Evolutionary conservation across 148 eudicot genomes (phyloP).

Genomic region (Polygonum aviculare): DNA sequence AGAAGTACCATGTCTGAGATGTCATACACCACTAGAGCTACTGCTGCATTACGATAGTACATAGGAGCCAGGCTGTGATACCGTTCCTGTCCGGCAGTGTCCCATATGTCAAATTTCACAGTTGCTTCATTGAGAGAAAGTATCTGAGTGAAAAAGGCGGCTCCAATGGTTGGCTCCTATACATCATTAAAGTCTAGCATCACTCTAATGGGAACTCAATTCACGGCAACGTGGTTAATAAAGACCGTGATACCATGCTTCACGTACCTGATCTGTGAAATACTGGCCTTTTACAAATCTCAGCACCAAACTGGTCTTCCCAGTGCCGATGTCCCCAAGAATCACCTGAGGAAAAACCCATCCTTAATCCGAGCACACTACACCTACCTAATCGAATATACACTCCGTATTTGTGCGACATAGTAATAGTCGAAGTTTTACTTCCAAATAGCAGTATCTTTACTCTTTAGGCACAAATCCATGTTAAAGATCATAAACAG

Average conservation of each 20-base stretch:
- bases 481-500: not conserved
- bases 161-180: conserved; percentile 46
- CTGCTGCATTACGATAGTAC: conserved; percentile 50
- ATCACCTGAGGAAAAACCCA: conserved; percentile 26
- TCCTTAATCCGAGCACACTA: not conserved
- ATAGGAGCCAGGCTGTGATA: conserved; percentile 54
- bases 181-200: not conserved
- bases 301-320: conserved; percentile 38
- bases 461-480: not conserved
- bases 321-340: conserved; percentile 42
- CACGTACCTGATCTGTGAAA: conserved; percentile 27
- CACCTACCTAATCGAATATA: not conserved
- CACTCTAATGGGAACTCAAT: not conserved
- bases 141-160: conserved; percentile 39
- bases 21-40: conserved; percentile 41
- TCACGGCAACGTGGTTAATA: not conserved
- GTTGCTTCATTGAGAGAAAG: conserved; percentile 34
- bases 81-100: conserved; percentile 48
- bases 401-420: not conserved
- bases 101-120: conserved; percentile 45
- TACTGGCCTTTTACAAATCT: conserved; percentile 39
- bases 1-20: conserved; percentile 35
- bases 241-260: not conserved
- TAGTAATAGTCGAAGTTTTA: not conserved
- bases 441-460: not conserved